Conservation (phyloP, 768 basidiomycete genomes). For the Lactarius psammicola region DNA sequence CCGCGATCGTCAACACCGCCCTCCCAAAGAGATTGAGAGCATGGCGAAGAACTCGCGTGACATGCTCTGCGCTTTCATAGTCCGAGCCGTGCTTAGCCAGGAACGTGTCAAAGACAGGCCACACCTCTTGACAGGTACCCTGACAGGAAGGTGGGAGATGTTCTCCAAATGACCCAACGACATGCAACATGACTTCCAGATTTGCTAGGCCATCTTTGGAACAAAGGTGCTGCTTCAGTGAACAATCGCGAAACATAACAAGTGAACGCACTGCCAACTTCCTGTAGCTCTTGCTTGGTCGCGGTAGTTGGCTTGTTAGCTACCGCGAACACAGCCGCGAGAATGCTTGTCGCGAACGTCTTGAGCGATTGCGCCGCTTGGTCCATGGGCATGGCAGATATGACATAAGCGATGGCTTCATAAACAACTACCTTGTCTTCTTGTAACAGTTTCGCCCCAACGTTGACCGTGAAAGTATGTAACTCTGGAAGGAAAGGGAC, state of each 20-base stretch:
- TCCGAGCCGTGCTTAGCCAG: slow-evolving; percentile 74
- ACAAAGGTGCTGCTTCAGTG: slow-evolving; percentile 22
- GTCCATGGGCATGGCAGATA: slow-evolving; percentile 90
- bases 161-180: slow-evolving; percentile 79
- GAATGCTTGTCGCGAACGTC: slow-evolving; percentile 82
- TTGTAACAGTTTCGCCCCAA: slow-evolving; percentile 74
- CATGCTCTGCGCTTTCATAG: slow-evolving; percentile 76
- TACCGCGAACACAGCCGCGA: slow-evolving; percentile 69
- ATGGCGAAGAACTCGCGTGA: slow-evolving; percentile 79
- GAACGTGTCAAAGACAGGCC: slow-evolving; percentile 79
- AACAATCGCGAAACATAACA: background rate
- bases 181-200: slow-evolving; percentile 85
- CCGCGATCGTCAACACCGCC: slow-evolving; percentile 62
- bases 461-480: slow-evolving; percentile 80
- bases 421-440: slow-evolving; percentile 91
- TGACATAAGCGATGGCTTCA: slow-evolving; percentile 94
- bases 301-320: slow-evolving; percentile 52
- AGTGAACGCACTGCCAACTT: slow-evolving; percentile 59
- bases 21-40: slow-evolving; percentile 79
- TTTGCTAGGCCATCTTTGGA: slow-evolving; percentile 81
- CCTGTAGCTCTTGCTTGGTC: slow-evolving; percentile 69
- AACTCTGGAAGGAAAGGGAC: slow-evolving; percentile 89
- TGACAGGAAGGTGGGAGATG: slow-evolving; percentile 79
- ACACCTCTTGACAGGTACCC: slow-evolving; percentile 75
- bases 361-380: slow-evolving; percentile 83